Evolutionary conservation across 1,139 yeast species (phyloP).

Genomic region (Eremothecium cymbalariae): DNA sequence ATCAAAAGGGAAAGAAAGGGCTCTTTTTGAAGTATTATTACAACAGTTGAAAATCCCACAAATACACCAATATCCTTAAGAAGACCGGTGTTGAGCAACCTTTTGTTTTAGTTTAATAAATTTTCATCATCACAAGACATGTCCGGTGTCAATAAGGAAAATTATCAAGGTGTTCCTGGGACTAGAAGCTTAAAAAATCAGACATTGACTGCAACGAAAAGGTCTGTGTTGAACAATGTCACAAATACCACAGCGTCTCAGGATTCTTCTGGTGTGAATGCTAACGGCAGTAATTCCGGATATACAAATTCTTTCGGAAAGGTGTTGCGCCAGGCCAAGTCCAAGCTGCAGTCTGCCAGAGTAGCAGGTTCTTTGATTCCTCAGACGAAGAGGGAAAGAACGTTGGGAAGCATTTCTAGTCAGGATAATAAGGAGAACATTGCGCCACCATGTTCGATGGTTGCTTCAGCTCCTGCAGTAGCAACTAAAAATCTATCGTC

Average conservation of each 20-base stretch:
- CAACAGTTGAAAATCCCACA: too few species aligned
- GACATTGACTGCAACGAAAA: conserved; percentile 21
- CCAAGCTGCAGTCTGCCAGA: conserved; percentile 11
- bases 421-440: conserved; percentile 4
- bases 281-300: conserved; percentile 2
- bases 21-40: too few species aligned
- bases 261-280: conserved; percentile 14
- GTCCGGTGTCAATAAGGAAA: conserved; percentile 17
- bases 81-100: too few species aligned
- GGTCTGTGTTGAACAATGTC: conserved; percentile 30
- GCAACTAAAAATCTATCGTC: not conserved
- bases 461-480: not conserved
- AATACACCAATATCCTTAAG: too few species aligned
- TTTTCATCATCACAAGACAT: conserved; percentile 8
- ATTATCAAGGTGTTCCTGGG: conserved; percentile 19
- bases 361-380: conserved; percentile 7
- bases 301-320: conserved; percentile 12
- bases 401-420: not conserved
- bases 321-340: conserved; percentile 13
- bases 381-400: conserved; percentile 1
- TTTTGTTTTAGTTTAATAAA: too few species aligned
- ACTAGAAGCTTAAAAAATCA: conserved; percentile 18
- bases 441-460: not conserved
- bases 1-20: too few species aligned
- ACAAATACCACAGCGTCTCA: conserved; percentile 28